Conservation (phyloP, 2,329 filamentous ascomycete genomes). For the Fusarium penzigii region DNA sequence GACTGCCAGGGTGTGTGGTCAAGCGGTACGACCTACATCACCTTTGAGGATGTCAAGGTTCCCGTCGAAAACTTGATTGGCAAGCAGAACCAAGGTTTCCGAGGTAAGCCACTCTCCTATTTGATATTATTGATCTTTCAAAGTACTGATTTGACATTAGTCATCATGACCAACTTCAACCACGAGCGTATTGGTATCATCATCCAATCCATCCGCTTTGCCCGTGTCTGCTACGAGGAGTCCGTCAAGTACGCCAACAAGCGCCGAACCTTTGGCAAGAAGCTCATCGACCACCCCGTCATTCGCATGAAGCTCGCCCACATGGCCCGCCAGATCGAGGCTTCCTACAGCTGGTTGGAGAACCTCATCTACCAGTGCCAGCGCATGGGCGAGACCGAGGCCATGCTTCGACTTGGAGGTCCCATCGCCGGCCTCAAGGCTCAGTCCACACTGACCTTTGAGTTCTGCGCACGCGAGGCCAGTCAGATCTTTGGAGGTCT, state of each 20-base stretch:
- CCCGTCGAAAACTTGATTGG: conserved; percentile 98
- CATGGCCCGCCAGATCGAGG: conserved; percentile 98
- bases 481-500: conserved; percentile 97
- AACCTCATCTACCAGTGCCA: conserved; percentile 91
- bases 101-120: conserved; percentile 48
- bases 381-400: conserved; percentile 91
- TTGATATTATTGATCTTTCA: background rate
- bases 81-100: conserved; percentile 98
- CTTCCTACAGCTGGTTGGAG: conserved; percentile 96
- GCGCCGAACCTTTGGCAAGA: conserved; percentile 94
- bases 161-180: conserved; percentile 99
- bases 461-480: conserved; percentile 96
- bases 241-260: conserved; percentile 97
- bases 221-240: conserved; percentile 96
- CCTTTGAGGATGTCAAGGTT: conserved; percentile 98
- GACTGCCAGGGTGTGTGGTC: conserved; percentile 98
- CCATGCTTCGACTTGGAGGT: conserved; percentile 92
- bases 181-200: conserved; percentile 98
- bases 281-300: conserved; percentile 93
- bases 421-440: conserved; percentile 94
- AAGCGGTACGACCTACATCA: conserved; percentile 93
- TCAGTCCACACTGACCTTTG: conserved; percentile 90
- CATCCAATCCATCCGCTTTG: conserved; percentile 95
- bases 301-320: conserved; percentile 97
- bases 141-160: conserved; percentile 35